Base-by-base conservation (phyloP, 345 rosid genomes). In the Citrus unshiu region DNA sequence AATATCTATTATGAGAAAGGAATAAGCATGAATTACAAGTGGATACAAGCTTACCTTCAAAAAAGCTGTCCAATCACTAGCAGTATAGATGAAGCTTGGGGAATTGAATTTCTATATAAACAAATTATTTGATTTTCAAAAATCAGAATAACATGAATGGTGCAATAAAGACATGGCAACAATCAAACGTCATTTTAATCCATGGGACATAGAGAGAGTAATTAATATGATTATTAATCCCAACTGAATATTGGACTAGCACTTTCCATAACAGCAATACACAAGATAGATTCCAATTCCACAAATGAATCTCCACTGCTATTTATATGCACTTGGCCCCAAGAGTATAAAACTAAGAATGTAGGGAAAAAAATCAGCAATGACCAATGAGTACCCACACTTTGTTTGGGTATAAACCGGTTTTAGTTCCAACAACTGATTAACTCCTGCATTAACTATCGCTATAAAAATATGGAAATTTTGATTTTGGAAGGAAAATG, bases 11-110 rank as follows among this genome's bases (percentile, higher is more conserved):
- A 46, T 66, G 59, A 74, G n/a, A 78, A 29, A 70, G 63, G 64
- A 66, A 65, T 29, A 25, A 51, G 54, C 75, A 77, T 66, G 78
- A 65, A 69, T 25, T 76, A 66, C 12, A 59, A 66, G 40, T 54
- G 29, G 24, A 72, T 29, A 65, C 12, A 66, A 62, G 72, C 74
- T 71, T 89, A 92, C 99, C 97, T 95, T 95, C 84, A 90, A 76
- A 85, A 95, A 92, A 40, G 97, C 88, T 72, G 92, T 84, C 99
- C 98, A 95, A 79, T 95, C 99, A 69, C 91, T 80, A 83, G 81
- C 76, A 70, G 96, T 88, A 78, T 90, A 91, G 40, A 83, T 72
- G 79, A 94, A 88, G 85, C 93, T 92, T 79, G 97, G 99, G 40
- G 95, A 93, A 86, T 93, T 91, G 87, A 95, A 93, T 91, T 95